phyloP scores from a whole-genome alignment of 2,329 filamentous ascomycete species.

The Colletotrichum acutatum region DNA sequence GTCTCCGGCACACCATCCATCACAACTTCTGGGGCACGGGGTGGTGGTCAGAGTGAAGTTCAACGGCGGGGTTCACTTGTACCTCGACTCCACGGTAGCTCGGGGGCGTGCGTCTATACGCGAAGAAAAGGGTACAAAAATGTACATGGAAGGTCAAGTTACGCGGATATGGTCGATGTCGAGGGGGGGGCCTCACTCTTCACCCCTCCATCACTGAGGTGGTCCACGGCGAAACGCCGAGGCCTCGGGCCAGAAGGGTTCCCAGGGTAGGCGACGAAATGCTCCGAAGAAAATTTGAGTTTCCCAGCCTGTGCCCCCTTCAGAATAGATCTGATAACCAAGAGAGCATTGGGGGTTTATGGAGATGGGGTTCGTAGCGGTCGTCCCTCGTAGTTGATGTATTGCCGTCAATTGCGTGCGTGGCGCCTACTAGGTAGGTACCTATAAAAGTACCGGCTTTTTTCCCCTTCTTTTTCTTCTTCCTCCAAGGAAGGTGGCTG shows the following conservation, averaged over 20 bases:
- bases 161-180: slow-evolving; percentile 5
- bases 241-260: not conserved
- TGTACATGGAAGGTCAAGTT: not conserved
- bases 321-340: slow-evolving; percentile 6
- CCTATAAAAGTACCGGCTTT: not conserved
- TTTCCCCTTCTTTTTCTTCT: not conserved
- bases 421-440: not conserved
- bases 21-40: not conserved
- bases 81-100: not conserved
- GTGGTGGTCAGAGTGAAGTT: slow-evolving; percentile 30
- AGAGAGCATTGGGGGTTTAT: not conserved
- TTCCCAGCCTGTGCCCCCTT: not conserved
- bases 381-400: not conserved
- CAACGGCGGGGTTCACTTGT: slow-evolving; percentile 24
- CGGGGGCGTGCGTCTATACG: not conserved
- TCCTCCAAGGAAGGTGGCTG: slow-evolving; percentile 22
- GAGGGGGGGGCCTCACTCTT: not conserved
- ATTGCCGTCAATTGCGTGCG: not conserved
- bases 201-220: not conserved
- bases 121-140: not conserved
- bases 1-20: slow-evolving; percentile 15
- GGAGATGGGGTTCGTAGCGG: not conserved
- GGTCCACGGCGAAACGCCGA: slow-evolving; percentile 11
- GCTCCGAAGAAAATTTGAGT: not conserved
- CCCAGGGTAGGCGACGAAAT: not conserved